phyloP scores from a whole-genome alignment of 371 early-diverging fungal species.

The Mortierella sp. region DNA sequence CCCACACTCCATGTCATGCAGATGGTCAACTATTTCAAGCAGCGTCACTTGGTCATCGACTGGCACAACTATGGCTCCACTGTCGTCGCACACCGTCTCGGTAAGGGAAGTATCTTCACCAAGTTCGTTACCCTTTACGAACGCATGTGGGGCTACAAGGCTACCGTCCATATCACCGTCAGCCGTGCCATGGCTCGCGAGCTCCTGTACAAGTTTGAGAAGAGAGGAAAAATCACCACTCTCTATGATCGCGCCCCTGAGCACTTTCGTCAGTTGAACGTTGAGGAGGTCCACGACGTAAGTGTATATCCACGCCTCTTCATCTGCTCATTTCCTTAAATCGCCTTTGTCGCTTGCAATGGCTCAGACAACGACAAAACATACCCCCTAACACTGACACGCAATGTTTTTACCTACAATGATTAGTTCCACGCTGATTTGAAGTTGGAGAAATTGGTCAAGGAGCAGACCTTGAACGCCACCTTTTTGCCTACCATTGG shows the following conservation, averaged over 20 bases:
- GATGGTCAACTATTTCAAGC: constrained; percentile 70
- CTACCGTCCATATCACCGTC: constrained; percentile 90
- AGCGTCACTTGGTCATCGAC: constrained; percentile 87
- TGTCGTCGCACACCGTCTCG: constrained; percentile 84
- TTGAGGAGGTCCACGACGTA: constrained; percentile 75
- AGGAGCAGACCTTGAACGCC: constrained; percentile 53
- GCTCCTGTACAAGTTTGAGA: constrained; percentile 72
- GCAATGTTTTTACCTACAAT: neutral
- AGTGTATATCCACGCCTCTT: constrained; percentile 1
- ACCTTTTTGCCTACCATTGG: constrained; percentile 51
- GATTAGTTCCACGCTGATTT: constrained; percentile 58
- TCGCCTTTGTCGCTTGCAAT: neutral
- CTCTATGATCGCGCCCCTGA: constrained; percentile 83
- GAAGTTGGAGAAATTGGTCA: constrained; percentile 61
- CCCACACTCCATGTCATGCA: constrained; percentile 90
- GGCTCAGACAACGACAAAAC: neutral
- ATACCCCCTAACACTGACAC: neutral
- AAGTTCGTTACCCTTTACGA: constrained; percentile 77
- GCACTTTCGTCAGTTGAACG: constrained; percentile 72
- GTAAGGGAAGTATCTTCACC: constrained; percentile 70
- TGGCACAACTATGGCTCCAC: constrained; percentile 98
- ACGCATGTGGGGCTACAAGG: constrained; percentile 74
- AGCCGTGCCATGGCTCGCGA: constrained; percentile 88
- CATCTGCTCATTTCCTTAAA: neutral
- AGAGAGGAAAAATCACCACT: constrained; percentile 75